Evolutionary conservation across 2,329 filamentous ascomycete genomes (phyloP), one percentile per base, ranked within the genome.

Genomic region (Verticillium nonalfalfae): DNA sequence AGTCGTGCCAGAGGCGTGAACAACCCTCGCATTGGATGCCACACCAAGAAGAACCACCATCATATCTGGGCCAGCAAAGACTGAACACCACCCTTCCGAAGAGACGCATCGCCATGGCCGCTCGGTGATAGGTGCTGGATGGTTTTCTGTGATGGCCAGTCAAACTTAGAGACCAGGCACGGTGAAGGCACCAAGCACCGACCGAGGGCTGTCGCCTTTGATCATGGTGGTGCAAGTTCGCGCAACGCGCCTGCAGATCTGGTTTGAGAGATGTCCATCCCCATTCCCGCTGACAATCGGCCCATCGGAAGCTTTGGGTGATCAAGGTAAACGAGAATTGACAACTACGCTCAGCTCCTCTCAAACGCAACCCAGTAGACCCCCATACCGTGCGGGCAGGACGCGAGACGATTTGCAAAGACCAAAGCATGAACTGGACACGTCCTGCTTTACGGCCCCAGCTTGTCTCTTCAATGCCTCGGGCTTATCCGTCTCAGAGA

Each of bases 1-100:
- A 58, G 18, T 58, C 21, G 36, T 36, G 57, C 57, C 26, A 39
- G 26, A 58, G 21, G 57, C 57, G 57, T 34, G 21, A 39, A 34
- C 57, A 58, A 13, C 18, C n/a, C 38, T 58, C 57, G 57, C 57
- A 45, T 58, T 58, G 57, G 57, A 45, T 58, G 57, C 57, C 35
- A 21, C 21, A 21, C 21, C 21, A 21, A 21, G 21, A 21, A 21
- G 21, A 21, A 2, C 21, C 21, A 21, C 21, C 21, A 21, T 21
- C 21, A 21, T 21, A 21, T 21, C 2, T 21, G 21, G 26, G 26
- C 4, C 26, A 31, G 5, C 26, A 21, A 50, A 7, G 40, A 58
- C 2, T 6, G 21, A 40, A 21, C 26, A 35, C 34, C 56, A 18
- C 31, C 36, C 35, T 11, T 33, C 33, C 18, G 3, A 31, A 38